phyloP scores from a whole-genome alignment of 169 alveolate genomes.

The Theileria annulata region DNA sequence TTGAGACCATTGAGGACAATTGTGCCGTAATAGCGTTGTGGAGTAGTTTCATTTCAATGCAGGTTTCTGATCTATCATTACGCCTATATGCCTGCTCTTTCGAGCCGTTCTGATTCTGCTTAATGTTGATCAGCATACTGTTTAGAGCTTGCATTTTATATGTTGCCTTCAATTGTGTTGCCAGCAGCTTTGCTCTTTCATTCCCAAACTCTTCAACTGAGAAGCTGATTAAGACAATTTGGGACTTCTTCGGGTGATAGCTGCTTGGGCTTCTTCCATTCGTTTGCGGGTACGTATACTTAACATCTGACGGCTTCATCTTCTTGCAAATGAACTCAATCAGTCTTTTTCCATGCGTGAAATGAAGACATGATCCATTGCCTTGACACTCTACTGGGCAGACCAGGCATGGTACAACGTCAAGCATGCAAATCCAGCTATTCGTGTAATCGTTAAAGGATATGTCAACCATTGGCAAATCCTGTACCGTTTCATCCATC shows the following conservation, averaged over 20 bases:
- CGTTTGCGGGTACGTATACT: conserved; percentile 22
- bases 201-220: conserved; percentile 51
- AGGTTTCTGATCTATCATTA: neutral
- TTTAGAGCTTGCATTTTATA: conserved; percentile 7
- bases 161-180: conserved; percentile 28
- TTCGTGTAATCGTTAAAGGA: conserved; percentile 33
- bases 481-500: conserved; percentile 3
- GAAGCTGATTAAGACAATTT: conserved; percentile 20
- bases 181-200: conserved; percentile 60
- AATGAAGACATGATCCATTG: conserved; percentile 22
- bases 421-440: conserved; percentile 62
- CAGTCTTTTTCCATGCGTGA: conserved; percentile 42
- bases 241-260: neutral
- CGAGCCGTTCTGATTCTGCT: neutral
- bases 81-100: neutral
- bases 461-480: conserved; percentile 53
- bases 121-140: neutral
- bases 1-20: conserved; percentile 10
- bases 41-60: neutral
- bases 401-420: conserved; percentile 44
- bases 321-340: conserved; percentile 45
- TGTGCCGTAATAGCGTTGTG: conserved; percentile 20
- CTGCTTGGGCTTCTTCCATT: conserved; percentile 4
- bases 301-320: conserved; percentile 42
- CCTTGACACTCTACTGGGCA: conserved; percentile 46